A percentile compares a stretch with the other conserved stretches of the same genome.
Conservation (phyloP, 495 filamentous ascomycete genomes). For the Bathelium albidoporum region DNA sequence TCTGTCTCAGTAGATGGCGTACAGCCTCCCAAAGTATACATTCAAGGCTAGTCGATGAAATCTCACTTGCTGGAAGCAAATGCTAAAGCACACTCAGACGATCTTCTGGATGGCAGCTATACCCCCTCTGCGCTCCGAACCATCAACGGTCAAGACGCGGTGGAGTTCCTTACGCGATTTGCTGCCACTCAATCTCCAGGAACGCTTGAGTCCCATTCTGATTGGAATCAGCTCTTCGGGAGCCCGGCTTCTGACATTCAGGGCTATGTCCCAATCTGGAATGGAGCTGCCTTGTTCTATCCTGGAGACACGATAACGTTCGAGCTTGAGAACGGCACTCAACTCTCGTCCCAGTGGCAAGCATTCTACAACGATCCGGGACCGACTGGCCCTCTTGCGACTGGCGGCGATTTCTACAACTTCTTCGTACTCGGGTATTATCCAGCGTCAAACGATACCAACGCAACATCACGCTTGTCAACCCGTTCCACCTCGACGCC, state of each 20-base stretch:
- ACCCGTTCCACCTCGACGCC: background rate
- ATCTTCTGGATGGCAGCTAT: too few relatives aligned
- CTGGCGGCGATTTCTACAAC: conserved; percentile 42
- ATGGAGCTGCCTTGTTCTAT: conserved; percentile 36
- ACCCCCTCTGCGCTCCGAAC: conserved; percentile 25
- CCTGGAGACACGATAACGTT: conserved; percentile 26
- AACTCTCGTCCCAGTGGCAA: conserved; percentile 22
- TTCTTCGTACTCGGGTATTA: conserved; percentile 37
- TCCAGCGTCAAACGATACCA: conserved; percentile 9
- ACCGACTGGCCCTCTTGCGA: conserved; percentile 35
- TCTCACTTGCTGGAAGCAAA: too few relatives aligned
- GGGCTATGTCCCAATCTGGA: conserved; percentile 27
- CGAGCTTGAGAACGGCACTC: conserved; percentile 33
- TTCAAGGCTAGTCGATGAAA: conserved; percentile 20
- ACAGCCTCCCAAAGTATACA: conserved; percentile 37
- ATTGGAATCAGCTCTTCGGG: conserved; percentile 42
- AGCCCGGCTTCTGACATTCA: conserved; percentile 37
- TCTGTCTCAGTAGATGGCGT: conserved; percentile 42
- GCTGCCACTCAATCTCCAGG: conserved; percentile 34
- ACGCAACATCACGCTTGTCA: background rate
- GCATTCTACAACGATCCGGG: conserved; percentile 31
- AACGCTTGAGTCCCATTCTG: conserved; percentile 38
- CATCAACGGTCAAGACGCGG: conserved; percentile 38
- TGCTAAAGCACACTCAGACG: too few relatives aligned
- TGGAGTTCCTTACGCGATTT: conserved; percentile 33